phyloP scores from a whole-genome alignment of 352 stramenopile genomes.

The Pythium oligandrum region DNA sequence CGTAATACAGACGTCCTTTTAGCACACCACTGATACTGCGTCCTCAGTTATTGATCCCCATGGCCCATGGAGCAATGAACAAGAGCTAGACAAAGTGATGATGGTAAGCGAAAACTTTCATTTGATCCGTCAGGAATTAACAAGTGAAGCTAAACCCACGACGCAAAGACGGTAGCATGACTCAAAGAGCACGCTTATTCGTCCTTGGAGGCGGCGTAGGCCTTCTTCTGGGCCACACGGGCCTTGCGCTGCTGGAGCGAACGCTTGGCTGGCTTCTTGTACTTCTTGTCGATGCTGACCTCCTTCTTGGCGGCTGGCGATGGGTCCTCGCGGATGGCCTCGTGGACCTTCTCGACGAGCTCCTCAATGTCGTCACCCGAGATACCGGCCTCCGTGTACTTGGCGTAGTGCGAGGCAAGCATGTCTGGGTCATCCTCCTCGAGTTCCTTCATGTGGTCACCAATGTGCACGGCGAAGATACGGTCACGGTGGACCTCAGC shows the following conservation, averaged over 20 bases:
- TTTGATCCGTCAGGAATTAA: conserved; percentile 1
- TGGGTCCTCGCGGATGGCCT: conserved; percentile 97
- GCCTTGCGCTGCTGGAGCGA: conserved; percentile 94
- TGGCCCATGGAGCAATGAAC: conserved; percentile 1
- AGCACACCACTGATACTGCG: too few species aligned
- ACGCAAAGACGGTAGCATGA: background rate
- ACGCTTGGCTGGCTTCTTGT: conserved; percentile 92
- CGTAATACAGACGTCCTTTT: too few species aligned
- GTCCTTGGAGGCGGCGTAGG: conserved; percentile 53
- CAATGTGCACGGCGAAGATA: conserved; percentile 98
- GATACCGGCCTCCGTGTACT: conserved; percentile 93
- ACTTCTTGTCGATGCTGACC: conserved; percentile 91
- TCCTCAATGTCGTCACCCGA: conserved; percentile 91
- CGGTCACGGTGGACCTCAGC: conserved; percentile 96
- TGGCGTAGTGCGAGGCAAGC: conserved; percentile 96
- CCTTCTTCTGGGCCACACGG: conserved; percentile 96
- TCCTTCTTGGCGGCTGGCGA: conserved; percentile 90
- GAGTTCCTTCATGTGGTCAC: conserved; percentile 99
- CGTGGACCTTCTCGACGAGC: conserved; percentile 93
- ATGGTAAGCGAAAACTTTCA: background rate
- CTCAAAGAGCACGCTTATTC: conserved; percentile 13
- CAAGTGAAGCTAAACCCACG: too few species aligned
- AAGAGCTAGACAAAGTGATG: conserved; percentile 2
- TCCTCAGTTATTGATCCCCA: too few species aligned
- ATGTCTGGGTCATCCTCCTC: conserved; percentile 99